Evolutionary conservation across 2,329 filamentous ascomycete species (phyloP).

Genomic region (Cyanodermella asteris): DNA sequence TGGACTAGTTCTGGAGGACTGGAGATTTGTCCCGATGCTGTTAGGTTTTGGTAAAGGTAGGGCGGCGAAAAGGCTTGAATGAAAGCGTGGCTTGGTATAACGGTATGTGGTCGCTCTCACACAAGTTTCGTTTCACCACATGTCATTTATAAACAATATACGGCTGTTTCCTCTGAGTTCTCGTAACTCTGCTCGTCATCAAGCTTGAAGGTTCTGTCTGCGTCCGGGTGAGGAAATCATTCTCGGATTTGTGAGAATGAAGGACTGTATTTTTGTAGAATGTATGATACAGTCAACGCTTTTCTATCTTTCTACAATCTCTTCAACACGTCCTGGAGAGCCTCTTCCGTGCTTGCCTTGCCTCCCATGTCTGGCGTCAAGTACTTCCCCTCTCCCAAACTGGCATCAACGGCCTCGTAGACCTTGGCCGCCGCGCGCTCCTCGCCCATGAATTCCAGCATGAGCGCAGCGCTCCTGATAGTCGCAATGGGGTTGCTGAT

Average conservation of each 20-base stretch:
- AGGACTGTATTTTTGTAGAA: no score
- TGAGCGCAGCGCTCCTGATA: slow-evolving; percentile 69
- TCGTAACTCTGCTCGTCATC: no score
- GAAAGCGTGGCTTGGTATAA: no score
- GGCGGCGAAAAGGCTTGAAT: no score
- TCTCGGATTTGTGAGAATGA: no score
- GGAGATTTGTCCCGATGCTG: slow-evolving; percentile 10
- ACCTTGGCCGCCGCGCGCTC: slow-evolving; percentile 72
- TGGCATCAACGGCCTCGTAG: slow-evolving; percentile 77
- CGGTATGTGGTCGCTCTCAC: no score
- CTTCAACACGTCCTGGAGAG: slow-evolving; percentile 68
- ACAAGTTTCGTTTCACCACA: no score
- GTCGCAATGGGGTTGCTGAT: slow-evolving; percentile 96
- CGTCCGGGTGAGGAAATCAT: no score
- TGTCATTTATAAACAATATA: no score
- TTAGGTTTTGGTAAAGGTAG: slow-evolving; percentile 8
- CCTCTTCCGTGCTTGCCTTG: slow-evolving; percentile 62
- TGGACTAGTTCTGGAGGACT: slow-evolving; percentile 11
- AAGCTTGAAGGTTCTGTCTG: no score
- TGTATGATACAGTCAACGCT: no score
- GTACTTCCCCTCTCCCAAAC: slow-evolving; percentile 61
- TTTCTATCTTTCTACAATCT: slow-evolving; percentile 36
- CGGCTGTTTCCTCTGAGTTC: no score
- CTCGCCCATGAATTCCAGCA: slow-evolving; percentile 89
- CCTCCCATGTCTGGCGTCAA: slow-evolving; percentile 85